Conservation (phyloP, 2,329 filamentous ascomycete genomes). For the Sordariomycetes sp. region DNA sequence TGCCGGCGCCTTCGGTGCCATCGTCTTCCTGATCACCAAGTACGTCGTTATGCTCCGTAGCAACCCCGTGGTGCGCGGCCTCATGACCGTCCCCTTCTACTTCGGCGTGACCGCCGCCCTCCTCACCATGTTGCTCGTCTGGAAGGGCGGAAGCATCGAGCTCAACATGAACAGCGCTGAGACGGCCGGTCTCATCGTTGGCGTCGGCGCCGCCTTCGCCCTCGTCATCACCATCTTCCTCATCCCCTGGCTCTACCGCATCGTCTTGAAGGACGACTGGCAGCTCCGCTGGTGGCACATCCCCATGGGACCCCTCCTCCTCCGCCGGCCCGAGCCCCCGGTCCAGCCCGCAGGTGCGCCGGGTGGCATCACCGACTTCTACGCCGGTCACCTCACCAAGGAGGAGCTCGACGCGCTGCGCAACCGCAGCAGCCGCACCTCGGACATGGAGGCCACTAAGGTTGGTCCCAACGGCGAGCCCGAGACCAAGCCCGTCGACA, state of each 20-base stretch:
- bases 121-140: conserved; percentile 47
- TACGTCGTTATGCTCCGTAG: conserved; percentile 39
- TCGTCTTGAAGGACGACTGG: conserved; percentile 42
- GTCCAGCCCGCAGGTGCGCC: conserved; percentile 17
- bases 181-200: conserved; percentile 33
- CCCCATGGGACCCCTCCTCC: conserved; percentile 31
- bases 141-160: conserved; percentile 31
- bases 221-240: conserved; percentile 32
- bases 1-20: conserved; percentile 19
- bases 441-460: conserved; percentile 13
- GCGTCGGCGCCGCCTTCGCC: conserved; percentile 29
- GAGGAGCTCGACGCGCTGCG: conserved; percentile 27
- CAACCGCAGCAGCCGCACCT: conserved; percentile 7
- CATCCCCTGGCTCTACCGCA: conserved; percentile 37
- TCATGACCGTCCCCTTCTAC: conserved; percentile 41
- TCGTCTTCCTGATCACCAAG: conserved; percentile 33
- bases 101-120: conserved; percentile 44
- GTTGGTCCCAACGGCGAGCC: conserved; percentile 11
- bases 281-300: conserved; percentile 37
- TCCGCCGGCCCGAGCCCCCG: conserved; percentile 10
- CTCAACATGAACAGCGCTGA: conserved; percentile 19
- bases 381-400: conserved; percentile 32
- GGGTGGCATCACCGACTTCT: conserved; percentile 30
- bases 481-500: conserved; percentile 13
- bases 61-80: conserved; percentile 38